These are phyloP conservation scores for Lasiodiplodia citricola DNA, from an alignment of 2,329 filamentous ascomycete genomes.

Conservation along the genomic window DNA sequence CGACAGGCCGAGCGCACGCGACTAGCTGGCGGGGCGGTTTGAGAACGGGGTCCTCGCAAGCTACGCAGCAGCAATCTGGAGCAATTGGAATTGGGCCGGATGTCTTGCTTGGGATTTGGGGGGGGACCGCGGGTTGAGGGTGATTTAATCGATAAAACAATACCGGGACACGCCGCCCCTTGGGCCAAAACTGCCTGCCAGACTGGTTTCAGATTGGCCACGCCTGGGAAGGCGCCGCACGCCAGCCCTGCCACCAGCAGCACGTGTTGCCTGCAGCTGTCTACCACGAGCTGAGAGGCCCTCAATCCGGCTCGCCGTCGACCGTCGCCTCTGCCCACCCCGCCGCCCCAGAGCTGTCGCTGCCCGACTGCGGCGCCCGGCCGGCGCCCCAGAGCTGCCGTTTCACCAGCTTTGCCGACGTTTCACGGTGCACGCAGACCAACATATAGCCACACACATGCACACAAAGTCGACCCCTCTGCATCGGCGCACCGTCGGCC, in stretches of 20 bases:
- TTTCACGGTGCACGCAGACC: conserved; percentile 23
- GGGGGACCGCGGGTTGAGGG: conserved; percentile 14
- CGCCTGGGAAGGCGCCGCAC: not conserved
- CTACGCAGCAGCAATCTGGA: conserved; percentile 20
- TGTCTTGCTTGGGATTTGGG: conserved; percentile 18
- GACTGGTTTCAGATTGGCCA: conserved; percentile 15
- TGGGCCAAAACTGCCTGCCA: conserved; percentile 15
- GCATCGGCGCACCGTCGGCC: not conserved
- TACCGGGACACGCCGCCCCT: conserved; percentile 21
- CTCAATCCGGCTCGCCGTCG: not conserved
- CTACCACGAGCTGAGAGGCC: not conserved
- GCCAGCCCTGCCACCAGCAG: conserved; percentile 1
- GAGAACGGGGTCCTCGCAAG: not conserved
- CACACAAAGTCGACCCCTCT: not conserved
- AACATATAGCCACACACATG: not conserved
- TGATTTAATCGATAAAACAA: conserved; percentile 6
- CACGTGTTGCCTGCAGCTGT: conserved; percentile 20
- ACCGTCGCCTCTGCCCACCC: not conserved
- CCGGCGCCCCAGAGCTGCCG: conserved; percentile 9
- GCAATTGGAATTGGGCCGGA: conserved; percentile 25
- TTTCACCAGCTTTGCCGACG: conserved; percentile 27
- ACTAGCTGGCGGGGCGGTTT: not conserved
- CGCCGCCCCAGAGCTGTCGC: not conserved
- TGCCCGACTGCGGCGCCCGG: conserved; percentile 9
- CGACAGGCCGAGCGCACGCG: conserved; percentile 11